Base-by-base conservation (phyloP, 2,329 filamentous ascomycete species). In the Hypoxylon sp. region DNA sequence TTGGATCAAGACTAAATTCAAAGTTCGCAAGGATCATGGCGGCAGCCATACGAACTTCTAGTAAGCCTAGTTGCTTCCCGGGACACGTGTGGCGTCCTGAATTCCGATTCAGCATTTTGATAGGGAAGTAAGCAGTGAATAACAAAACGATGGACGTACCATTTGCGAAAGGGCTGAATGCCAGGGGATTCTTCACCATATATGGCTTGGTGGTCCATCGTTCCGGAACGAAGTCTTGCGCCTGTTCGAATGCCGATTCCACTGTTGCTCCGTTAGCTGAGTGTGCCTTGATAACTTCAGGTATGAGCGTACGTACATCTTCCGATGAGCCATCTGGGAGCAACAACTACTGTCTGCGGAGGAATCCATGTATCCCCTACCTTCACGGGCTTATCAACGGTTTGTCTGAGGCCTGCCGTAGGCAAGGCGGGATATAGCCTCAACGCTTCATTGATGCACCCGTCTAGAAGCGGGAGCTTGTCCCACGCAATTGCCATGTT, bases 181-280 rank as follows among this genome's bases (percentile, higher is more conserved):
- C 57, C 8, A 46, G 48, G 2, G 11, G 7, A 17, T 59, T 46
- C 24, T 56, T 65, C 17, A 68, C 47, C 50, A 68, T 50, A 13
- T 61, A 13, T 3, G 58, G 30, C n/a, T 59, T 59, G 3, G 58
- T 65, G 4, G 59, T 61, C 65, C 65, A 68, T 48, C 65, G 52
- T 26, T 68, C 58, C 1, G 65, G 65, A 24, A 68, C 57, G 20
- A 63, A 68, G 22, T 68, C 56, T 22, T 50, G 50, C n/a, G 65
- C 47, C 22, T 39, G 28, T 37, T 57, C 56, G 24, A 60, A 68
- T 3, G 62, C 58, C 3, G 56, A 24, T 39, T 63, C 59, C 43
- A 60, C 62, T 65, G 11, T 20, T 13, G 49, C 24, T 11, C 17
- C 28, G 34, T 39, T 24, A 15, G 7, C 15, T 34, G 32, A 13